Evolutionary conservation across 805 yeast genomes (phyloP), one percentile per base, ranked within the genome.

Genomic region (Candida berthetii): DNA sequence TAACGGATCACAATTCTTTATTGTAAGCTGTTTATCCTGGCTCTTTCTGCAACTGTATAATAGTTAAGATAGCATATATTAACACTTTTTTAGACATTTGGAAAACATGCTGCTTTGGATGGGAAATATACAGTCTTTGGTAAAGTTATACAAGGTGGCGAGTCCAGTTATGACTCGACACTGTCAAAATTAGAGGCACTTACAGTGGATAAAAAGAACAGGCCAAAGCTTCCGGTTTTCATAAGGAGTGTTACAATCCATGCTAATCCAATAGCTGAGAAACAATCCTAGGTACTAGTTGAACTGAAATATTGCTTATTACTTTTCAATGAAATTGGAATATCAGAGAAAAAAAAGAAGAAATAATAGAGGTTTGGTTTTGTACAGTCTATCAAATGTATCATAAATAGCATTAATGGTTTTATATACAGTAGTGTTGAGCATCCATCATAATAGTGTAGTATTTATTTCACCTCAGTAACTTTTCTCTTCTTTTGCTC

Each of bases 401-500:
- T 27, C 29, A 27, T 27, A 27, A 9, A 27, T 27, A 27, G n/a
- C 29, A 27, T 27, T 27, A 27, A 17, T 31, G 10, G 34, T 31
- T 16, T 31, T 31, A 31, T 31, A 31, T 31, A 31, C 34, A 31
- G 19, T 9, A 14, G 17, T 11, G 14, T n/a, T 9, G 5, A 29
- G 17, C 17, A n/a, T 7, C 32, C 7, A n/a, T 29, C 7, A 29
- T 22, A 22, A 22, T 22, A 8, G 24, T n/a, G n/a, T n/a, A n/a
- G n/a, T n/a, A n/a, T 22, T 29, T 29, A n/a, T 17, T 31, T 31
- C 17, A 31, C 34, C 4, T 54, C 58, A 10, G 58, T 47, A 13
- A 82, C 76, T 62, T 85, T 88, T 63, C 99, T 79, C 72, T 87
- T 88, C 62, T 85, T 86, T 41, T 84, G 77, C 61, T 91, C 99